Base-by-base conservation (phyloP, 495 filamentous ascomycete genomes). In the Chaetomium fimeti region DNA sequence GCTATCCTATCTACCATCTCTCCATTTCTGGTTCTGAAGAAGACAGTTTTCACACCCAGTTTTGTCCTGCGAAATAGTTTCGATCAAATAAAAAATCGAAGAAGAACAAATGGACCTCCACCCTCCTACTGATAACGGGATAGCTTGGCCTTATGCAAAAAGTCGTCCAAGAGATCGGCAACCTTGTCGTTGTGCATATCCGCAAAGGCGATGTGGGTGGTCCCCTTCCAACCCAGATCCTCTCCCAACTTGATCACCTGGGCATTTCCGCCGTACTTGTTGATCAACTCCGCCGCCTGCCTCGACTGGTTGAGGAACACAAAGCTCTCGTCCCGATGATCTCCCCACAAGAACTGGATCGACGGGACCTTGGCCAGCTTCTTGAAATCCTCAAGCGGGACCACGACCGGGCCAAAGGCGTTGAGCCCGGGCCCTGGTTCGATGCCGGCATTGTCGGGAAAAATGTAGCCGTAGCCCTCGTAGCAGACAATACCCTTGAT, bases 281-380 rank as follows among this genome's bases (percentile, higher is more conserved):
- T 82, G 49, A 81, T 81, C 27, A 76, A 61, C 56, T 71, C 68
- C 11, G 76, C 79, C 6, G 67, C 70, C 22, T 62, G 66, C 47
- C 73, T 65, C 20, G 72, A 69, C 64, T 81, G 71, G 25, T 52
- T 52, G n/a, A 67, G 29, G 18, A 18, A 56, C 0, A 9, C 22
- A 16, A 49, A 75, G 18, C 60, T 70, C 56, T 80, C 76, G n/a
- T 67, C 43, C 20, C 77, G 64, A 59, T 82, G 76, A 32, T 81
- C 80, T 1, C 78, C 79, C 74, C 77, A 82, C 11, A 82, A 71
- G 61, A 79, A 80, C 66, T 82, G 80, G n/a, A 82, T 73, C 6
- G 56, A 22, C 28, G 58, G 65, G 1, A 81, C 40, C 57, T 69
- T 75, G 0, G 79, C 75, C 18, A 82, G 66, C 67, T 80, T 81